phyloP scores from a whole-genome alignment of 2,329 filamentous ascomycete genomes.

The Trichocomaceae sp. region DNA sequence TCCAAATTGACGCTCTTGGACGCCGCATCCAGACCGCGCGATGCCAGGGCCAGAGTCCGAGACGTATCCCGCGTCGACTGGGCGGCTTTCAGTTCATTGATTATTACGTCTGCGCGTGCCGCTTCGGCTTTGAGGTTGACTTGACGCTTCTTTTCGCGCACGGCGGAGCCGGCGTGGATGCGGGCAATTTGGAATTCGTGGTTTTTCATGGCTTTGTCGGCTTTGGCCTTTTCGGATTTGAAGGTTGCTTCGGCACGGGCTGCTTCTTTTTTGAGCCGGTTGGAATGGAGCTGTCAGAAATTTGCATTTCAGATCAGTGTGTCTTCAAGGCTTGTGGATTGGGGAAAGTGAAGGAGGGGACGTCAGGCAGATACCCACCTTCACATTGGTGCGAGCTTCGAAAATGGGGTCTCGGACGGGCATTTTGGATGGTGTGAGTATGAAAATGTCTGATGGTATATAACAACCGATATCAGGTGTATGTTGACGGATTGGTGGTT shows the following conservation, averaged over 20 bases:
- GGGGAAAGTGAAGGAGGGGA: too few relatives aligned
- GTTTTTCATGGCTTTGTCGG: constrained; percentile 43
- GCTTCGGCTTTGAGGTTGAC: constrained; percentile 41
- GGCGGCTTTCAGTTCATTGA: constrained; percentile 43
- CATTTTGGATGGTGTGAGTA: constrained; percentile 24
- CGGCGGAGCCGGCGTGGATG: constrained; percentile 42
- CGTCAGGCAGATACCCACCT: constrained; percentile 20
- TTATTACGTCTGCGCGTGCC: constrained; percentile 44
- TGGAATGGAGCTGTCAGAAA: constrained; percentile 35
- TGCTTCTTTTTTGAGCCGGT: constrained; percentile 44
- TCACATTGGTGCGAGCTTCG: constrained; percentile 38
- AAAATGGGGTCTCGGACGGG: constrained; percentile 37
- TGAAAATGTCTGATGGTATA: not conserved
- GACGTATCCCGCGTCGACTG: constrained; percentile 44
- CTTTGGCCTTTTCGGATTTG: constrained; percentile 43
- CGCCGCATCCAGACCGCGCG: constrained; percentile 40
- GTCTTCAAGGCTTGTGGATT: too few relatives aligned
- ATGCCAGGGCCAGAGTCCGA: constrained; percentile 39
- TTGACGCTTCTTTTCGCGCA: constrained; percentile 43
- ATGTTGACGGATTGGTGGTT: not conserved
- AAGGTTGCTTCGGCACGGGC: constrained; percentile 40
- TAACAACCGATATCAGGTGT: not conserved
- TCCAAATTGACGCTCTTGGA: constrained; percentile 42
- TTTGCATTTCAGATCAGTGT: too few relatives aligned
- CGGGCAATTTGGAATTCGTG: constrained; percentile 45